phyloP scores from a whole-genome alignment of 805 yeast genomes.

The Hanseniaspora guilliermondii region DNA sequence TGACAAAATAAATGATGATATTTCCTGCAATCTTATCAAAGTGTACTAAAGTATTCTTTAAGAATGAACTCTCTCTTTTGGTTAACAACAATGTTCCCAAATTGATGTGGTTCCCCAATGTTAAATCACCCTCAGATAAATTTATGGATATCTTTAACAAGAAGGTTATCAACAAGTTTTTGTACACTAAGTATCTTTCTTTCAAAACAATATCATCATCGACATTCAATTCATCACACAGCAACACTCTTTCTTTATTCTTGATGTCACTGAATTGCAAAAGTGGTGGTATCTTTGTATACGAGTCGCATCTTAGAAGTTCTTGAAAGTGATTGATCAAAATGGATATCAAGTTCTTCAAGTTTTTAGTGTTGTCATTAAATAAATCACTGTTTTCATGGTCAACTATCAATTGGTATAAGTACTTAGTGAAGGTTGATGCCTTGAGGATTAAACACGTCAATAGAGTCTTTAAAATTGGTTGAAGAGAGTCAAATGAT shows the following conservation, averaged over 20 bases:
- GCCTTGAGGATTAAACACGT: not conserved
- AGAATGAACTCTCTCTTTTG: not conserved
- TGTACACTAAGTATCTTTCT: not conserved
- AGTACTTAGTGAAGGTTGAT: not conserved
- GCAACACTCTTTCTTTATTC: not conserved
- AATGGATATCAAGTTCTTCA: slow-evolving; percentile 2
- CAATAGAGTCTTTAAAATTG: not conserved
- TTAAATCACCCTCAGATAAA: slow-evolving; percentile 7
- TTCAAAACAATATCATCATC: slow-evolving; percentile 8
- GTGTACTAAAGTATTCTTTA: not conserved
- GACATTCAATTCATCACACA: slow-evolving; percentile 10
- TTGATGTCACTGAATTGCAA: not conserved
- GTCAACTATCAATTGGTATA: not conserved
- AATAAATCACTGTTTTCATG: not conserved
- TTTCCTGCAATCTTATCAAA: slow-evolving; percentile 10
- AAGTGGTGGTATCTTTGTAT: not conserved
- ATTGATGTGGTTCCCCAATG: slow-evolving; percentile 5
- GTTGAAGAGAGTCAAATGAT: not conserved
- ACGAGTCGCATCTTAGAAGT: slow-evolving; percentile 4
- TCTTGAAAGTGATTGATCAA: slow-evolving; percentile 9
- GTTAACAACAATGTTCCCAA: slow-evolving; percentile 9
- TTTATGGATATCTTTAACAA: slow-evolving; percentile 5
- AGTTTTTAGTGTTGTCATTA: slow-evolving; percentile 5
- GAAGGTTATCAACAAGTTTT: not conserved
- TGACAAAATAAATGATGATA: slow-evolving; percentile 6